Base-by-base conservation (phyloP, 352 stramenopile species). In the Pythium scleroteichum region DNA sequence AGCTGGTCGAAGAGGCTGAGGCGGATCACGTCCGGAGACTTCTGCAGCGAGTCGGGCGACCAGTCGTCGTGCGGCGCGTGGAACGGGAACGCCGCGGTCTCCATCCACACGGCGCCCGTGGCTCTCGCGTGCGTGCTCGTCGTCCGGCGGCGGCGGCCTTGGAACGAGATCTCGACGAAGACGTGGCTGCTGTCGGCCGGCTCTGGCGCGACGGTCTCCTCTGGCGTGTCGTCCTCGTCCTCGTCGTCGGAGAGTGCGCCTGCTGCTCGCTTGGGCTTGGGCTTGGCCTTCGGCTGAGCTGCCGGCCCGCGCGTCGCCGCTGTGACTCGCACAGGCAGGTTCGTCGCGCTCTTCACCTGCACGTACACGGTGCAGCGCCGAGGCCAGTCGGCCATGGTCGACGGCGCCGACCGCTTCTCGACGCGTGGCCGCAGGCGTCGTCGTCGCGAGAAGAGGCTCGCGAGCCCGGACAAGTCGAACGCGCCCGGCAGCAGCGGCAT, bases 1-100 rank as follows among this genome's bases (percentile, higher is more conserved):
- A 96, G 76, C 53, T 94, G 85, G 70, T 98, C 93, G 68, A 97
- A 97, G 23, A 98, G 62, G 22, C 66, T 87, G 17, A 98, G 72
- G 7, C 78, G 71, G 24, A 98, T 75, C 3, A 81, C 68, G 55
- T 98, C 90, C 17, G 76, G 66, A 7, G 90, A 76, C 20, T 75
- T 77, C 29, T 80, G 66, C 17, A 97, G 79, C 12, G 75, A 76
- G 16, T 77, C 74, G 2, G 88, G 79, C 8, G 75, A 94, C 76
- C 82, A 96, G 63, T 97, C 88, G 55, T 90, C 76, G 33, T 84
- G 72, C 13, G 85, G 85, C 9, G 90, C 76, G 29, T 75, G 75
- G 64, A 98, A 97, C 16, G 95, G 87, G 35, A 98, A 45, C 13
- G 78, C 68, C 9, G 98, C 35, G 7, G 92, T 97, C 68, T 98